A percentile compares a stretch with the other conserved stretches of the same genome.
These are phyloP conservation scores for Chrysosphaeria jannelii DNA, from an alignment of 2,329 filamentous ascomycete genomes.

Conservation along the genomic window DNA sequence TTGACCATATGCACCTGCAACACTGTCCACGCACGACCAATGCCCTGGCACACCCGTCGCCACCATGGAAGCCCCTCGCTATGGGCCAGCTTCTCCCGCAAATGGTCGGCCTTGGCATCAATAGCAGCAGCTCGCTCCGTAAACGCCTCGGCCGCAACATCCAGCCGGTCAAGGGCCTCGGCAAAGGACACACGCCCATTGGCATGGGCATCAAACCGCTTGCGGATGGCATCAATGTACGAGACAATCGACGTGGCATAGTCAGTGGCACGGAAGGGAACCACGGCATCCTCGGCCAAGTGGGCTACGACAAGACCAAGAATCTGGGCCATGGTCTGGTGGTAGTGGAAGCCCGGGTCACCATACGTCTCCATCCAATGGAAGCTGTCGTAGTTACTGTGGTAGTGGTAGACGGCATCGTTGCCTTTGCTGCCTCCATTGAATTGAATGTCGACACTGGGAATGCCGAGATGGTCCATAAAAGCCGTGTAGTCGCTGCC, in stretches of 20 bases:
- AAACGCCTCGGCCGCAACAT: slow-evolving; percentile 9
- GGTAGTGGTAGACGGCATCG: slow-evolving; percentile 39
- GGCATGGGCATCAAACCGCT: slow-evolving; percentile 12
- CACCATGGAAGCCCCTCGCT: slow-evolving; percentile 25
- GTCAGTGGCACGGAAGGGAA: slow-evolving; percentile 31
- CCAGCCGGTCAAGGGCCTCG: slow-evolving; percentile 7
- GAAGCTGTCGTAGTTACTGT: slow-evolving; percentile 67
- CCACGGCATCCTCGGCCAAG: slow-evolving; percentile 27
- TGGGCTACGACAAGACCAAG: slow-evolving; percentile 29
- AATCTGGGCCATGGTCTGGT: slow-evolving; percentile 33
- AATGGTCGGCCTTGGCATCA: slow-evolving; percentile 13
- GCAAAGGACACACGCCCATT: slow-evolving; percentile 1
- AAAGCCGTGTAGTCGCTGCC: slow-evolving; percentile 50
- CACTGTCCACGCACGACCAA: slow-evolving; percentile 14
- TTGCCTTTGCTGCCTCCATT: slow-evolving; percentile 7
- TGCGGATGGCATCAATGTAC: slow-evolving; percentile 21
- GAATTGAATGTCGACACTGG: slow-evolving; percentile 34
- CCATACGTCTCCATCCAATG: slow-evolving; percentile 66
- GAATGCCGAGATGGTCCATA: slow-evolving; percentile 38
- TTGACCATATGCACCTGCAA: slow-evolving; percentile 22
- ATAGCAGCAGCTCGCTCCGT: slow-evolving; percentile 13
- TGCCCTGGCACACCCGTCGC: slow-evolving; percentile 23
- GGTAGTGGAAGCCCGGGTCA: slow-evolving; percentile 37
- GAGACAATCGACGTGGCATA: slow-evolving; percentile 25
- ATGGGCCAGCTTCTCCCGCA: slow-evolving; percentile 10